Conservation (phyloP, 306 rosid species). For the Adenanthera pavonina region DNA sequence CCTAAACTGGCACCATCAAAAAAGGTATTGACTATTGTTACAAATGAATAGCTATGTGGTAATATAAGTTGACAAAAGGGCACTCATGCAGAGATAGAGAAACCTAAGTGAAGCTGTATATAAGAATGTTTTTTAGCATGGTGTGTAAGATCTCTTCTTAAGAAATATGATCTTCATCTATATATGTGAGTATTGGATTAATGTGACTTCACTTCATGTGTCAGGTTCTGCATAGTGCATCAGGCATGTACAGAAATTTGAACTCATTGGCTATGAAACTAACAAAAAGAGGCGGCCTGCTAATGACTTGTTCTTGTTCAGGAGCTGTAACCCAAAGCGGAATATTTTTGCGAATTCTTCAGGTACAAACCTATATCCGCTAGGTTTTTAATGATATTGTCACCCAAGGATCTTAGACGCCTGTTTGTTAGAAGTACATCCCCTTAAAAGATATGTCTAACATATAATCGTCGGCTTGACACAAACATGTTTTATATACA, state of each 20-base stretch:
- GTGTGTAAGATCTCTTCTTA: neutral
- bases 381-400: slow-evolving; percentile 20
- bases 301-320: slow-evolving; percentile 94
- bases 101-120: slow-evolving; percentile 8
- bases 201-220: slow-evolving; percentile 22
- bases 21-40: slow-evolving; percentile 53
- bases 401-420: neutral
- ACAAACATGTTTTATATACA: neutral
- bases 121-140: neutral
- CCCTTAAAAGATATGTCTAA: neutral
- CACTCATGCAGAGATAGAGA: neutral
- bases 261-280: slow-evolving; percentile 89
- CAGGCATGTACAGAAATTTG: slow-evolving; percentile 86
- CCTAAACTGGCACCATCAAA: slow-evolving; percentile 90
- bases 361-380: slow-evolving; percentile 55
- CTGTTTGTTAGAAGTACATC: neutral
- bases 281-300: slow-evolving; percentile 87
- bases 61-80: slow-evolving; percentile 10
- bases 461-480: neutral
- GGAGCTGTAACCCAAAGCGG: slow-evolving; percentile 95
- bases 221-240: slow-evolving; percentile 81
- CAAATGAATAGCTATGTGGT: neutral
- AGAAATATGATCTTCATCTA: neutral
- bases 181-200: slow-evolving; percentile 23
- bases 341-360: slow-evolving; percentile 70